A percentile compares a stretch with the other conserved stretches of the same genome.
phyloP scores from a whole-genome alignment of 495 filamentous ascomycete genomes.

The Hyaloscypha bicolor region DNA sequence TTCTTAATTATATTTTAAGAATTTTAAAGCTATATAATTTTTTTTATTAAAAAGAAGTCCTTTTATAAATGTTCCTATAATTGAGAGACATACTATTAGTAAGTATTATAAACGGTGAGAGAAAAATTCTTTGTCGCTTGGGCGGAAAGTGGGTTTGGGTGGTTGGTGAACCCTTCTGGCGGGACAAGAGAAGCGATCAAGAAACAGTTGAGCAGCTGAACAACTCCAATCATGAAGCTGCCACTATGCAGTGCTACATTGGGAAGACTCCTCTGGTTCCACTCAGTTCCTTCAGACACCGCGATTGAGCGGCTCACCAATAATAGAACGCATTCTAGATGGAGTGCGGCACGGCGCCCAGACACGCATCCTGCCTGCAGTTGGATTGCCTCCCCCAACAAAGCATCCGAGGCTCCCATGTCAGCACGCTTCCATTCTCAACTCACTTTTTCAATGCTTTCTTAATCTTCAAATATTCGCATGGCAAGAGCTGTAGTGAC shows the following conservation, averaged over 20 bases:
- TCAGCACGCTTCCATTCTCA: background rate
- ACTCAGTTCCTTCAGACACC: background rate
- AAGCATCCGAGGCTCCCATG: background rate
- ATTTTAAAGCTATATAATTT: no score
- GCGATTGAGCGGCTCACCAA: background rate
- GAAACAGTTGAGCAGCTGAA: background rate
- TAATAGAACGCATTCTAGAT: background rate
- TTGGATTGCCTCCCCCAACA: background rate
- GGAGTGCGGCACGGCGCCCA: background rate
- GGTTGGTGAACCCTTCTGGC: no score
- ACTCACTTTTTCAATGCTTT: background rate
- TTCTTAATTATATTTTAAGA: no score
- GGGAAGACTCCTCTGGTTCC: background rate
- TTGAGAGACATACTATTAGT: no score
- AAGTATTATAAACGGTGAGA: no score
- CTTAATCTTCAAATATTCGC: constrained; percentile 1
- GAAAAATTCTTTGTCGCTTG: no score
- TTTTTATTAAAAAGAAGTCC: no score
- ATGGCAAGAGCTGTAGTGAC: constrained; percentile 19
- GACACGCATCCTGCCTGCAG: background rate
- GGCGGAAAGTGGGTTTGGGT: no score
- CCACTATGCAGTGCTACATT: background rate
- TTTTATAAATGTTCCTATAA: no score
- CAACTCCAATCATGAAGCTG: background rate
- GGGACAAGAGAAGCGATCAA: background rate